Percentiles rank a stretch among this genome's conserved stretches.
Evolutionary conservation across 805 yeast genomes (phyloP).

Genomic region (Starmerella asiatica): DNA sequence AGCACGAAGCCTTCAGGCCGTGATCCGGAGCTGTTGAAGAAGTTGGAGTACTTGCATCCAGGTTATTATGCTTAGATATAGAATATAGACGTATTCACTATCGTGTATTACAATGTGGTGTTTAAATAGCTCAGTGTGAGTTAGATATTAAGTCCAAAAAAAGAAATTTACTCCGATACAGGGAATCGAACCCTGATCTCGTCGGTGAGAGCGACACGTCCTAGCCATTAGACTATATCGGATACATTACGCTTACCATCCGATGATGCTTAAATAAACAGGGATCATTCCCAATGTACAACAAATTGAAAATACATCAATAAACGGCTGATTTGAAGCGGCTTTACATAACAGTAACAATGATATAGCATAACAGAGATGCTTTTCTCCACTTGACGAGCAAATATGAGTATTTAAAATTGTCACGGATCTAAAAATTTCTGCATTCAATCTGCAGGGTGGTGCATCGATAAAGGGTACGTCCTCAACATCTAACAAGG

Average conservation of each 20-base stretch:
- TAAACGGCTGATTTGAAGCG: too few species aligned
- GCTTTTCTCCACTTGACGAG: too few species aligned
- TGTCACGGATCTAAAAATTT: too few species aligned
- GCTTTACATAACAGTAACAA: too few species aligned
- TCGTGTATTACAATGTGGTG: neutral
- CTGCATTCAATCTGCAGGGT: too few species aligned
- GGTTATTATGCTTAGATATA: conserved; percentile 29
- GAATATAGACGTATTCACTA: neutral
- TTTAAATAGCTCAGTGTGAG: neutral
- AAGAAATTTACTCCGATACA: conserved; percentile 14
- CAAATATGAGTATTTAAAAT: too few species aligned
- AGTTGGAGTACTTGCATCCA: conserved; percentile 80
- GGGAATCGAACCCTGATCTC: conserved; percentile 19
- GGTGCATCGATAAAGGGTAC: too few species aligned
- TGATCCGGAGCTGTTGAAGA: conserved; percentile 55
- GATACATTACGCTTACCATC: neutral
- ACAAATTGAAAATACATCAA: neutral
- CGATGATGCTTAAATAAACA: neutral
- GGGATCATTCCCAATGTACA: neutral
- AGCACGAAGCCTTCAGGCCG: conserved; percentile 65
- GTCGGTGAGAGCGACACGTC: conserved; percentile 20
- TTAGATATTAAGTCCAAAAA: too few species aligned
- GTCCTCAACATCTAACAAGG: too few species aligned
- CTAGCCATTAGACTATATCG: conserved; percentile 20
- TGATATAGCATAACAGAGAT: too few species aligned